phyloP scores from a whole-genome alignment of 139 green algal species.

The Penium margaritaceum region DNA sequence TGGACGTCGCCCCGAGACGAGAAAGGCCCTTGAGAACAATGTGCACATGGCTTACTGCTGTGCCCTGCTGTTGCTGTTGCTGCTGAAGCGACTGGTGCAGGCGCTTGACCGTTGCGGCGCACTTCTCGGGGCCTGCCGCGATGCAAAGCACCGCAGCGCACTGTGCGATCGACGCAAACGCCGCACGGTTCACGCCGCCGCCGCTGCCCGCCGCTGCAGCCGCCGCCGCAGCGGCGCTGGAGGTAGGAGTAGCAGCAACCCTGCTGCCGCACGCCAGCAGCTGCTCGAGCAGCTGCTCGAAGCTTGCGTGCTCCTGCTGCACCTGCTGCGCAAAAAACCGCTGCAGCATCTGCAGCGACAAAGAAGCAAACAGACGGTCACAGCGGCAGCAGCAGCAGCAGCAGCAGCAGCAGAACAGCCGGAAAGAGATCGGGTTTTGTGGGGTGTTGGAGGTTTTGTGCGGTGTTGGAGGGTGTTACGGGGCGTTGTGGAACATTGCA shows the following conservation, averaged over 20 bases:
- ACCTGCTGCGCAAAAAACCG: constrained; percentile 66
- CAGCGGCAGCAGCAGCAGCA: no score
- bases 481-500: no score
- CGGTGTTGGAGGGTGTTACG: no score
- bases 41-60: no score
- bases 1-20: no score
- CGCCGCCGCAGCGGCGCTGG: background rate
- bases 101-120: constrained; percentile 10
- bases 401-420: no score
- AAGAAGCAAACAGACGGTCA: no score
- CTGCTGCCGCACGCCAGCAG: constrained; percentile 49
- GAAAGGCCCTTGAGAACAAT: no score
- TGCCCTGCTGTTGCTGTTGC: no score
- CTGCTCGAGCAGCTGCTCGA: constrained; percentile 56
- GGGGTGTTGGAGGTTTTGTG: no score
- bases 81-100: constrained; percentile 13
- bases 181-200: background rate
- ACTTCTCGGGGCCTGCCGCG: constrained; percentile 43
- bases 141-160: constrained; percentile 71
- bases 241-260: no score
- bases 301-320: constrained; percentile 26
- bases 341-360: constrained; percentile 64
- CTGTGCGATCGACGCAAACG: constrained; percentile 55
- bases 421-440: no score
- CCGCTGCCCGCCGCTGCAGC: background rate